Evolutionary conservation across 139 green algal genomes (phyloP), one percentile per base, ranked within the genome.

Genomic region (Picochlorum sp.): DNA sequence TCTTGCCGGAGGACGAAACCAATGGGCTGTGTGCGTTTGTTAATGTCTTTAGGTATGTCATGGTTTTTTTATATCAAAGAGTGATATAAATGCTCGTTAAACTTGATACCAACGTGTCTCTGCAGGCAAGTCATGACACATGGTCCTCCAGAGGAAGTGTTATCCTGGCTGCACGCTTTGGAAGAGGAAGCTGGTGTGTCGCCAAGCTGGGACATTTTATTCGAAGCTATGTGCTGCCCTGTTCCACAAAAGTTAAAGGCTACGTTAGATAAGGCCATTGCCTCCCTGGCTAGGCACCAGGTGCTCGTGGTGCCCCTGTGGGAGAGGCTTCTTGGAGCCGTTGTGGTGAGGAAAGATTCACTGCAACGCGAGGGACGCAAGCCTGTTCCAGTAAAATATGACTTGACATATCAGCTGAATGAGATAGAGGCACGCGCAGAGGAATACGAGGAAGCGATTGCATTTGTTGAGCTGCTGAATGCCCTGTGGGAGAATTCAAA

Each of bases 211-310:
- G 84, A 92, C 67, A 72, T 86, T 0, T 65, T 92, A 2, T 86
- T 92, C 64, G 81, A 90, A 70, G 77, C 88, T 32, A 90, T 91
- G 81, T 90, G 84, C 68, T 83, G 86, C 58, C 84, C 82, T 4
- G 86, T 92, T 21, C 78, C 76, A 8, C 77, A 82, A 67, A 52
- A 62, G 14, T 41, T 83, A 16, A 83, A 83, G 55, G 81, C 81
- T 1, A 62, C 69, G 1, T 64, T 86, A 55, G 73, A 86, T 50
- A 67, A 66, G 16, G 76, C 73, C 5, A 76, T 92, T 20, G 74
- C 73, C 4, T 57, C 79, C 1, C 59, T 89, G 16, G 15, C 21
- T 10, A 44, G 73, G 2, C 72, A 79, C 30, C 67, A 73, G 6
- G 79, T 85, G 30, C 26, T 76, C 10, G 78, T 72, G 0, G 50